Base-by-base conservation (phyloP, 208 protist species). In the Crithidia mellificae region DNA sequence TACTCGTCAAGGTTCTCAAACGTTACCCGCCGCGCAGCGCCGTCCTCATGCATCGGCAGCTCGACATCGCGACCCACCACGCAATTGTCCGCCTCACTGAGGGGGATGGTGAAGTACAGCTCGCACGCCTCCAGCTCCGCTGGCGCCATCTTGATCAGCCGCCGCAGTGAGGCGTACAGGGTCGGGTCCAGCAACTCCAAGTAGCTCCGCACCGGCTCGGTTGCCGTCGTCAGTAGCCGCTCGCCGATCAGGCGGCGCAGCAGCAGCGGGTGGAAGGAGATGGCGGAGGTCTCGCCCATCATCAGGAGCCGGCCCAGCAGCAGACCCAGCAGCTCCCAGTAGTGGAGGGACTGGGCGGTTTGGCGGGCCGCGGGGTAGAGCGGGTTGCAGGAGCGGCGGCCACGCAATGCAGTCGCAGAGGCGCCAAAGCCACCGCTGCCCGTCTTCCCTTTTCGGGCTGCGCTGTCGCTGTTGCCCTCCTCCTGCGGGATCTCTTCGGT, bases 291-390 rank as follows among this genome's bases (percentile, higher is more conserved):
- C 32, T 77, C 71, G n/a, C 73, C 74, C 41, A 88, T 69, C 62
- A 86, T 63, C 22, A 95, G 68, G 36, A 88, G 66, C 2, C 85
- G 87, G 1, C 83, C 87, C 4, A 92, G 64, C 7, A 93, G 71
- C 4, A 88, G 50, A 5, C 90, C 90, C 24, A 95, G 77, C 43
- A 81, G 50, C 63, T 89, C 79, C 76, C 87, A 93, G 64, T 87
- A 75, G 8, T 68, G 58, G 32, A 88, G 65, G 17, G 78, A 71
- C 30, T 72, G 43, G 3, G 56, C 29, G 14, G 72, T 77, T 46
- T 83, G 83, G 52, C 29, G 52, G 49, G 61, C 50, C 0, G 67
- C 61, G 30, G 75, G 75, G 47, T 69, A 81, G 24, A 81, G 64
- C 8, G 72, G 62, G 15, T 51, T 52, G 74, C 70, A 68, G 19